phyloP scores from a whole-genome alignment of 228 moss, liverwort and hornwort species.

The Sphagnum fallax region DNA sequence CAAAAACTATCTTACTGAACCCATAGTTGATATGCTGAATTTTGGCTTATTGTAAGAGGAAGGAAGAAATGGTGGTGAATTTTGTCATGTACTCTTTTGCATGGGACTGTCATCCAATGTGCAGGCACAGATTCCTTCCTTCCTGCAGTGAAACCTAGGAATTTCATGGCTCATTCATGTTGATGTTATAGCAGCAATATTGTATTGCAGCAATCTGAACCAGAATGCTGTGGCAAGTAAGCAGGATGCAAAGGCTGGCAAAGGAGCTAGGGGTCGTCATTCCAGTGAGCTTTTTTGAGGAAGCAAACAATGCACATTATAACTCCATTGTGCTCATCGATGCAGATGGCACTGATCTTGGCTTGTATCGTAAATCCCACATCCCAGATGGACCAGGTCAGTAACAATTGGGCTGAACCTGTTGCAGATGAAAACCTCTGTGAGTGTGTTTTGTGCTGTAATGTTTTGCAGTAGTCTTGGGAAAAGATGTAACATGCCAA shows the following conservation, averaged over 20 bases:
- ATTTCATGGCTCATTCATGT: too few relatives aligned
- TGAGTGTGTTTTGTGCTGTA: neutral
- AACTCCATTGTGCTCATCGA: constrained; percentile 89
- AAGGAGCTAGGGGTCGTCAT: constrained; percentile 85
- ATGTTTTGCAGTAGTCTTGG: too few relatives aligned
- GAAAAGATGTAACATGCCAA: too few relatives aligned
- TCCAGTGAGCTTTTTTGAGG: constrained; percentile 88
- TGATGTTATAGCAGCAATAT: too few relatives aligned
- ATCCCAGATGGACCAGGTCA: constrained; percentile 89
- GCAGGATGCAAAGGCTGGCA: constrained; percentile 76
- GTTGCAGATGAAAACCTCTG: neutral
- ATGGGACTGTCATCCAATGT: too few relatives aligned
- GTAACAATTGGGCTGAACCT: neutral
- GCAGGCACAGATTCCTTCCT: too few relatives aligned
- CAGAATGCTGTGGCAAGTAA: neutral
- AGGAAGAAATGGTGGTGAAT: too few relatives aligned
- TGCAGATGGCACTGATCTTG: constrained; percentile 88
- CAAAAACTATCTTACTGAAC: neutral
- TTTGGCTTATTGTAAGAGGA: too few relatives aligned
- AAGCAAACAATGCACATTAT: constrained; percentile 85
- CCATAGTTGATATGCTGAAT: neutral
- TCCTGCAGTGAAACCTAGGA: too few relatives aligned
- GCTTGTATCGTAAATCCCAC: constrained; percentile 85
- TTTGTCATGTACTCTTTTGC: too few relatives aligned
- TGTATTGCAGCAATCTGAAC: too few relatives aligned